Base-by-base conservation (phyloP, 805 yeast species). In the Saccharomycopsis babjevae region DNA sequence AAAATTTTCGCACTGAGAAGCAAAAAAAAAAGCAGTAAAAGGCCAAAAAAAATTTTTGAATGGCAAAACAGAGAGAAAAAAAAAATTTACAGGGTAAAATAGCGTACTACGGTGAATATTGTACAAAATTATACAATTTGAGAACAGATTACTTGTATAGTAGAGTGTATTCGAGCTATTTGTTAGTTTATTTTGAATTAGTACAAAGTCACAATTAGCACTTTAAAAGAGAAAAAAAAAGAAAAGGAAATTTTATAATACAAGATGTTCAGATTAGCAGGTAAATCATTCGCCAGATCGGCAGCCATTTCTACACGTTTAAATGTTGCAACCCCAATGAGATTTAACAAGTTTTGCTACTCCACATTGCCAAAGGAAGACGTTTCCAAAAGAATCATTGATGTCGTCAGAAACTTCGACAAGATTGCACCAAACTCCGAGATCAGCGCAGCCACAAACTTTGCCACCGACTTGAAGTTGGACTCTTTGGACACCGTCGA, bases 401-500 rank as follows among this genome's bases (percentile, higher is more conserved):
- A 84, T 68, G 74, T 85, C 67, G 76, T 85, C 64, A 86, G 84
- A 70, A 83, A 85, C 13, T 84, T 80, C 72, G 85, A 80, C 67
- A 84, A 84, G 69, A 77, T 82, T 22, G 32, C 54, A 25, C 50
- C 60, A 4, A 36, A 55, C 20, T 18, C 59, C 16, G 42, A 39
- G 18, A 73, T 79, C 54, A 65, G 69, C 1, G 64, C 69, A 13
- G 78, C 74, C 36, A 77, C 88, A 10, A 77, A 83, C 57, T 83
- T 85, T 73, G 78, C 80, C 64, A 82, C 80, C 66, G 89, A 85
- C 70, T 76, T 85, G 67, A 88, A 88, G 1, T 77, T 84, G 65
- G 90, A 85, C 71, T 85, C 89, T 1, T 81, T 85, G 67, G 90
- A 85, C 69, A 78, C 84, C 58, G 89, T 84, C 60, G 90, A 85